phyloP scores from a whole-genome alignment of 2,329 filamentous ascomycete genomes.

The Balansia obtecta region DNA sequence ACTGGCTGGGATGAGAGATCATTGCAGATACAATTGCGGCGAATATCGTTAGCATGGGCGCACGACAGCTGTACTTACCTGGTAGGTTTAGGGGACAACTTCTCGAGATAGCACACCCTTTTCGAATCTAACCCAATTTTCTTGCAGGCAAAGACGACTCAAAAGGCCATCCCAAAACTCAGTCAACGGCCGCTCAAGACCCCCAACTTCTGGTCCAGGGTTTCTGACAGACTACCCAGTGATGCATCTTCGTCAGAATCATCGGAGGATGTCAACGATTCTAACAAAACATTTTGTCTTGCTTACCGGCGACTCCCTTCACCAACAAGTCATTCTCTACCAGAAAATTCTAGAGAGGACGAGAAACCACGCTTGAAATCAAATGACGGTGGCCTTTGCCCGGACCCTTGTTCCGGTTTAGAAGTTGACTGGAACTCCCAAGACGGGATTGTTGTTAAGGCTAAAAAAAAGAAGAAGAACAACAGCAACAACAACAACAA shows the following conservation, averaged over 20 bases:
- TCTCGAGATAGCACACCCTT: neutral
- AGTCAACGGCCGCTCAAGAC: neutral
- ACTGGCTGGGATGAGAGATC: conserved; percentile 14
- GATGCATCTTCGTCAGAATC: neutral
- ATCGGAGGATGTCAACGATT: neutral
- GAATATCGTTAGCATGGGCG: conserved; percentile 22
- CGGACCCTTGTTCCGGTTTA: conserved; percentile 12
- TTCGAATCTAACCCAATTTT: neutral
- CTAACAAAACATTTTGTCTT: conserved; percentile 1
- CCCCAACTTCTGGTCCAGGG: conserved; percentile 2
- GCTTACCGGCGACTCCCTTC: conserved; percentile 6
- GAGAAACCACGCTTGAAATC: neutral
- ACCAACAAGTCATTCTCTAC: neutral
- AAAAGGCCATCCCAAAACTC: neutral
- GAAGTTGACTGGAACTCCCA: conserved; percentile 11
- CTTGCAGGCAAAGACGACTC: neutral
- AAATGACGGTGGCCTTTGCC: conserved; percentile 8
- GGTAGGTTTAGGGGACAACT: neutral
- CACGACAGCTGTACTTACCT: neutral
- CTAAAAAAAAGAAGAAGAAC: conserved; percentile 12
- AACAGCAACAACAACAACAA: conserved; percentile 8
- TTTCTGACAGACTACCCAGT: neutral
- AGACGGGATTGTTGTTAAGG: conserved; percentile 9
- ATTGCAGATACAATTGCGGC: conserved; percentile 21
- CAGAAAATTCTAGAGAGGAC: neutral